Evolutionary conservation across 1,284 basidiomycete species (phyloP), one percentile per base, ranked within the genome.

Genomic region (Xerocomus cyaneibrunnescens): DNA sequence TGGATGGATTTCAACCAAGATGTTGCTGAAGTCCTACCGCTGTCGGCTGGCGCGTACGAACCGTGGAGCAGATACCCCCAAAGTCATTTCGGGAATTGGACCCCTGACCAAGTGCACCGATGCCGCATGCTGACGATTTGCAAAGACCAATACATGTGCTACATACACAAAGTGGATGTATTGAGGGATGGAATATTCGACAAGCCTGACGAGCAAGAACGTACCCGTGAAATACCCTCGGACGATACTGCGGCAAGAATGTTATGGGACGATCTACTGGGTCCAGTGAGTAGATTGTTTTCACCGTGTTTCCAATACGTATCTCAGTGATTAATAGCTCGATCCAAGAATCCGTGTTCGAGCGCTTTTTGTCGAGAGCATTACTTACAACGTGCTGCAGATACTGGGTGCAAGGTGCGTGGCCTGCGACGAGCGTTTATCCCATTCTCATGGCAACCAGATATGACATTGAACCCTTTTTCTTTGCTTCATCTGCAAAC

Each of bases 401-500:
- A 76, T 80, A 67, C 58, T 83, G 12, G 80, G 81, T 4, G 74
- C 75, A 1, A 75, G 66, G 76, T 79, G 22, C 2, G 69, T 57
- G 35, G 13, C 12, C 7, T 16, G 10, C 16, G 3, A 12, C 3
- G 17, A 22, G 34, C 31, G n/a, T 9, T 38, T 23, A 39, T 8
- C 2, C 10, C 2, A 3, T 43, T 3, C 46, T 62, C 44, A 60
- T 49, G 40, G 34, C 14, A 17, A 31, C 22, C 35, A 67, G 65
- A 10, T 68, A 67, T 30, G 25, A 59, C 19, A 60, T 83, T 39
- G 80, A 83, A 52, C 80, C 80, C 0, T 81, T 81, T 62, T 83
- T 77, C 60, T 83, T 81, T 56, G 76, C 80, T 1, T 81, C 79
- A 0, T 78, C 80, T 0, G 62, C 78, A 19, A 78, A 79, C 37